Evolutionary conservation across 768 basidiomycete species (phyloP).

Genomic region (Austroboletus festivus): DNA sequence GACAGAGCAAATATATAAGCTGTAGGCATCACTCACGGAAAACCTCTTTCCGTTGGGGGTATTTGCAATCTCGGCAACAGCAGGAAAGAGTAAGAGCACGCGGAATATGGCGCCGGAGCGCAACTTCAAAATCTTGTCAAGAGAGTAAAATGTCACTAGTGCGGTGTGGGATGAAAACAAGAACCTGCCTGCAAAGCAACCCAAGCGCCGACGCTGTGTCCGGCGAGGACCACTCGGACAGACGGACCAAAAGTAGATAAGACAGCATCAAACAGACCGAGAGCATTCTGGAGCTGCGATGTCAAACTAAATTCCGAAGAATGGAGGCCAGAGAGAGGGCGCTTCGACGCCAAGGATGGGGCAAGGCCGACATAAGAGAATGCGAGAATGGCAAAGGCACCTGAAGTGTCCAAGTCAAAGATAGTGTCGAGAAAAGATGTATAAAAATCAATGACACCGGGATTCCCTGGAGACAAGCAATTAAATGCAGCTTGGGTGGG

Average conservation of each 20-base stretch:
- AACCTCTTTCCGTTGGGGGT: slow-evolving; percentile 64
- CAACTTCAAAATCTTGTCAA: slow-evolving; percentile 48
- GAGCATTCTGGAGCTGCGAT: slow-evolving; percentile 51
- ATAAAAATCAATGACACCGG: slow-evolving; percentile 68
- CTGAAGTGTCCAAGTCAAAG: slow-evolving; percentile 33
- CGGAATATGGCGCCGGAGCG: slow-evolving; percentile 37
- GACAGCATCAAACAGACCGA: slow-evolving; percentile 52
- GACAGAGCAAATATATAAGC: not conserved
- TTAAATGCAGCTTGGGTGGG: not conserved
- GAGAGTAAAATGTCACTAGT: not conserved
- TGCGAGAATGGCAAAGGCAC: slow-evolving; percentile 50
- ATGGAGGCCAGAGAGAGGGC: slow-evolving; percentile 5
- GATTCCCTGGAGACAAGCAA: slow-evolving; percentile 38
- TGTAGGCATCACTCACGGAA: slow-evolving; percentile 42
- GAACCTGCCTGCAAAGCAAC: slow-evolving; percentile 52
- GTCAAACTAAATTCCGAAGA: slow-evolving; percentile 35
- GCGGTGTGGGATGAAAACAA: not conserved
- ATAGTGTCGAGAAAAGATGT: slow-evolving; percentile 57
- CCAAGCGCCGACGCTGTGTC: slow-evolving; percentile 77
- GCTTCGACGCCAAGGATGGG: slow-evolving; percentile 29
- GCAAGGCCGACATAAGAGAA: slow-evolving; percentile 67
- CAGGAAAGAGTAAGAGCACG: slow-evolving; percentile 67
- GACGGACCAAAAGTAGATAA: slow-evolving; percentile 28
- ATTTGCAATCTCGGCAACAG: slow-evolving; percentile 56
- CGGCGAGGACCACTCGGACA: slow-evolving; percentile 46